Evolutionary conservation across 306 rosid species (phyloP).

Genomic region (Albizia julibrissin): DNA sequence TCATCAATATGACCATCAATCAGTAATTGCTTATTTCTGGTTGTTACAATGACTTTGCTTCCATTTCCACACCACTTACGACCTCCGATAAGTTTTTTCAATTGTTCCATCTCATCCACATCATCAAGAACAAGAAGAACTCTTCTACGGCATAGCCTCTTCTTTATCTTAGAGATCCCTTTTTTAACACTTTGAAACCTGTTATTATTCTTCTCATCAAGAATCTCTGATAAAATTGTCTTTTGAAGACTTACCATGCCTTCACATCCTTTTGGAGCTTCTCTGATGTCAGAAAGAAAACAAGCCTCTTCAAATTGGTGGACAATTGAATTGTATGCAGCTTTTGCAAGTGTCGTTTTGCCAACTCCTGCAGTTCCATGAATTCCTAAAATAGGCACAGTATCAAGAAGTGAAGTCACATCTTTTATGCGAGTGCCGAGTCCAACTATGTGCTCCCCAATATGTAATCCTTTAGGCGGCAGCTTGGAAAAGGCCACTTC

Average conservation of each 20-base stretch:
- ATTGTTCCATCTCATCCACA: background rate
- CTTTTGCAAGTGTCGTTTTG: conserved; percentile 27
- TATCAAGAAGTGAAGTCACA: background rate
- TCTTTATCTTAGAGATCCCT: background rate
- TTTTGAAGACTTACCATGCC: conserved; percentile 18
- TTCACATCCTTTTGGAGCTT: background rate
- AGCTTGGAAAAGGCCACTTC: background rate
- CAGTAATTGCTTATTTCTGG: conserved; percentile 18
- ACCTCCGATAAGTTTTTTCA: conserved; percentile 9
- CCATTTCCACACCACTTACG: conserved; percentile 28
- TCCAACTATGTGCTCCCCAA: conserved; percentile 7
- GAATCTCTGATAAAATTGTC: conserved; percentile 19
- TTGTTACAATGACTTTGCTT: conserved; percentile 30
- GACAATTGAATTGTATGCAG: background rate
- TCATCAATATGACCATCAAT: background rate
- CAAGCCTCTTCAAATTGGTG: conserved; percentile 14
- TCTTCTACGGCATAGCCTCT: background rate
- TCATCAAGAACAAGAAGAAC: conserved; percentile 36
- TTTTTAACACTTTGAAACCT: background rate
- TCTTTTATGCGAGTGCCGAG: background rate
- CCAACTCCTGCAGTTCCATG: conserved; percentile 34
- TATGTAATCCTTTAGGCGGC: background rate
- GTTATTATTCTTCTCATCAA: background rate
- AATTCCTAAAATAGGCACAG: conserved; percentile 10
- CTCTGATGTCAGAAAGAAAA: conserved; percentile 5